These are phyloP conservation scores for Carpinus fangiana DNA, from an alignment of 306 rosid genomes.

Conservation along the genomic window DNA sequence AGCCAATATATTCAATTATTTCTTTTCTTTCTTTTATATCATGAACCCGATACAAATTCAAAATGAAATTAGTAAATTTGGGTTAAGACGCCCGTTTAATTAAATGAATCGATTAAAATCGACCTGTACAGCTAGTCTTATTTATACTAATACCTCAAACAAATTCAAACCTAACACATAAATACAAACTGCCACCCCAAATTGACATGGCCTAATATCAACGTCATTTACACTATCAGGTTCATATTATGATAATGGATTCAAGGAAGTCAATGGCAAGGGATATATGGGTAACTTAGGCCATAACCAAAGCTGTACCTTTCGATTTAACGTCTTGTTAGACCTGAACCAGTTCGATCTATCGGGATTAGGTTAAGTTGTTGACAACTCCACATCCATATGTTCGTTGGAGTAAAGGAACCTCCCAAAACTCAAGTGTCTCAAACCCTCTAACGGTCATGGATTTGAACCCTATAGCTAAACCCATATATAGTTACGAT, in stretches of 20 bases:
- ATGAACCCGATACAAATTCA: too few species aligned
- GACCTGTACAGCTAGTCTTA: too few species aligned
- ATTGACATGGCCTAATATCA: too few species aligned
- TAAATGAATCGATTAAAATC: too few species aligned
- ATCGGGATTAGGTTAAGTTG: neutral
- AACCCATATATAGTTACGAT: neutral
- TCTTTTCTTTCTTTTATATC: too few species aligned
- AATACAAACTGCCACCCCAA: too few species aligned
- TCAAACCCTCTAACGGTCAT: neutral
- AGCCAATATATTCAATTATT: too few species aligned
- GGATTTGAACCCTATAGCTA: neutral
- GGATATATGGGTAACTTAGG: neutral
- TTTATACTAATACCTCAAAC: too few species aligned
- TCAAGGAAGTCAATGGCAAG: neutral
- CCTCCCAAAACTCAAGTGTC: slow-evolving; percentile 33
- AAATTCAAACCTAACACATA: too few species aligned
- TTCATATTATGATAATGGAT: neutral
- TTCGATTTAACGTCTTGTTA: neutral
- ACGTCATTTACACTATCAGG: neutral
- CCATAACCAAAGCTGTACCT: neutral
- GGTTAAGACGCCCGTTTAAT: too few species aligned
- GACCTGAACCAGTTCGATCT: neutral
- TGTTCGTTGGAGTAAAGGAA: slow-evolving; percentile 50
- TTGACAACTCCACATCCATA: slow-evolving; percentile 48
- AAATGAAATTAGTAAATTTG: too few species aligned